A percentile compares a stretch with the other conserved stretches of the same genome.
Evolutionary conservation across 139 green algal species (phyloP).

Genomic region (Picochlorum sp.): DNA sequence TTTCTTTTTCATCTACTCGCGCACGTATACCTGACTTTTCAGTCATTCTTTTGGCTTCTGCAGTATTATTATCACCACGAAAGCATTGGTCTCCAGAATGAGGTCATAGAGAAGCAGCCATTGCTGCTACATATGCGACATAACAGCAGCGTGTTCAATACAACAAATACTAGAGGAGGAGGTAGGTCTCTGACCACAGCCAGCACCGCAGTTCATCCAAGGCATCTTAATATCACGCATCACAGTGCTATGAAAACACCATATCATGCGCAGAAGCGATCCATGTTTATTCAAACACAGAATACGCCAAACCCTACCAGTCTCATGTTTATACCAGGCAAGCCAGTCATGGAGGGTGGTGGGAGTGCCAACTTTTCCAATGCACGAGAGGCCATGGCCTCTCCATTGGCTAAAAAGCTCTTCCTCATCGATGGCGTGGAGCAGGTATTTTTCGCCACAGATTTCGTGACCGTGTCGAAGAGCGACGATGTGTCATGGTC

Average conservation of each 20-base stretch:
- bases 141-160: background rate
- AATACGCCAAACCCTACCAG: conserved; percentile 86
- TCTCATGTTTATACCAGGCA: conserved; percentile 96
- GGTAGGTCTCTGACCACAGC: background rate
- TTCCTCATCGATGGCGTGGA: conserved; percentile 81
- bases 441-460: conserved; percentile 87
- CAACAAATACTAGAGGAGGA: background rate
- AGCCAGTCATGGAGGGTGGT: conserved; percentile 55
- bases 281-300: conserved; percentile 97
- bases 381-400: conserved; percentile 71
- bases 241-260: background rate
- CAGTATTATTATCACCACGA: no score
- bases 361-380: conserved; percentile 61
- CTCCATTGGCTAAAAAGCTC: conserved; percentile 80
- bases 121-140: background rate
- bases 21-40: no score
- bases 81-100: background rate
- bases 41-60: background rate
- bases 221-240: background rate
- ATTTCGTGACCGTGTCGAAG: conserved; percentile 98
- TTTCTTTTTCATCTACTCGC: no score
- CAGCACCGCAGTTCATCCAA: background rate
- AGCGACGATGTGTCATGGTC: conserved; percentile 63
- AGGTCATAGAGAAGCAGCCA: background rate
- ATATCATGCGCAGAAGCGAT: conserved; percentile 23